Conservation (phyloP, 768 basidiomycete species). For the Hypholoma sublateritium region DNA sequence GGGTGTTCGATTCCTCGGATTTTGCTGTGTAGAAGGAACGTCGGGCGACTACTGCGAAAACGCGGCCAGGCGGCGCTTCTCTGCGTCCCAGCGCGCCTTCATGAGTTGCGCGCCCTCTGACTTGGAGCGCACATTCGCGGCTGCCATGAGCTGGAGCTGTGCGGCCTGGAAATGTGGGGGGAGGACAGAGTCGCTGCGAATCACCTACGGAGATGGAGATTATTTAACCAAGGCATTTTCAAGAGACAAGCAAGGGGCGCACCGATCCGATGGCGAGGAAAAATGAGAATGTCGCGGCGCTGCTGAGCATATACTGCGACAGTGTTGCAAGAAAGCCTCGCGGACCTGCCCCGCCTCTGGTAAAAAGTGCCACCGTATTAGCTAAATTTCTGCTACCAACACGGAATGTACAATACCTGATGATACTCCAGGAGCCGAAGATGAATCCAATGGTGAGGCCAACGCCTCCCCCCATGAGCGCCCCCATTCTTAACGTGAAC, state of each 20-base stretch:
- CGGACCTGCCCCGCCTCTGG: conserved; percentile 87
- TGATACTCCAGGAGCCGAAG: conserved; percentile 90
- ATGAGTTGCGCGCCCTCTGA: conserved; percentile 70
- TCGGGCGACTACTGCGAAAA: conserved; percentile 12
- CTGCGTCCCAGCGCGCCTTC: conserved; percentile 74
- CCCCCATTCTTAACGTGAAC: conserved; percentile 72
- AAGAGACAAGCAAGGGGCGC: conserved; percentile 19
- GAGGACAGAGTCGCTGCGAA: conserved; percentile 73
- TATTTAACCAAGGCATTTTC: not conserved
- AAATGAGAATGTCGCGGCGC: conserved; percentile 95
- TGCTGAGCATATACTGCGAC: conserved; percentile 98
- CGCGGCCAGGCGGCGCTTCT: conserved; percentile 38
- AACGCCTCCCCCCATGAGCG: conserved; percentile 89
- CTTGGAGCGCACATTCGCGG: conserved; percentile 58
- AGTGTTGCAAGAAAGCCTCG: conserved; percentile 88
- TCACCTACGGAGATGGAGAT: conserved; percentile 55
- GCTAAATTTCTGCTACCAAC: not conserved
- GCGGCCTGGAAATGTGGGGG: conserved; percentile 64
- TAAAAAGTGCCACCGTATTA: conserved; percentile 1
- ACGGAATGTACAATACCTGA: conserved; percentile 56
- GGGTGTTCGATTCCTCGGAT: not conserved
- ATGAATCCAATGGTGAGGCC: conserved; percentile 97
- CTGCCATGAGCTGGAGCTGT: conserved; percentile 54
- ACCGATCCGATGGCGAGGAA: conserved; percentile 96
- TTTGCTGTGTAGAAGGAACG: no score